Evolutionary conservation across 352 stramenopile species (phyloP).

Genomic region (Globisporangium barbulae): DNA sequence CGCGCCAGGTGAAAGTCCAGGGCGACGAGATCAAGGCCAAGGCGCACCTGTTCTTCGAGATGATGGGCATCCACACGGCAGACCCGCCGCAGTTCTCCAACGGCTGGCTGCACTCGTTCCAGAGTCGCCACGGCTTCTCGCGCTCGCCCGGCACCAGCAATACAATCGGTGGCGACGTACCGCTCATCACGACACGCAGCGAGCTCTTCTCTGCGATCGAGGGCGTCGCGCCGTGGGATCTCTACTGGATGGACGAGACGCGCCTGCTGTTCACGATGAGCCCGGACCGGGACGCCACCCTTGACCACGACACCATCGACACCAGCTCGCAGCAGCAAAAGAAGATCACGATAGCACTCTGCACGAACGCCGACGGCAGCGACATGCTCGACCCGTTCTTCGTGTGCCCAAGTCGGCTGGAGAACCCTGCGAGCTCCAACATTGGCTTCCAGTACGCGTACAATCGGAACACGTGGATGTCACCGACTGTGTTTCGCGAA

Average conservation of each 20-base stretch:
- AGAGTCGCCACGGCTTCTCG: slow-evolving; percentile 69
- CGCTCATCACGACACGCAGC: slow-evolving; percentile 41
- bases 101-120: slow-evolving; percentile 84
- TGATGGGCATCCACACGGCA: slow-evolving; percentile 43
- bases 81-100: slow-evolving; percentile 81
- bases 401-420: slow-evolving; percentile 38
- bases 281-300: slow-evolving; percentile 26
- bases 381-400: slow-evolving; percentile 73
- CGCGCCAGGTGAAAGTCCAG: slow-evolving; percentile 48
- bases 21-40: slow-evolving; percentile 78
- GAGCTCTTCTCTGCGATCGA: slow-evolving; percentile 46
- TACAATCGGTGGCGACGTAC: slow-evolving; percentile 22
- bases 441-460: slow-evolving; percentile 55
- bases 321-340: slow-evolving; percentile 3
- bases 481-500: slow-evolving; percentile 70
- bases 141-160: slow-evolving; percentile 21
- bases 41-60: slow-evolving; percentile 60
- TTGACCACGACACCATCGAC: neutral
- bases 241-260: slow-evolving; percentile 80
- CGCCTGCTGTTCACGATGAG: slow-evolving; percentile 45
- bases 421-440: slow-evolving; percentile 7
- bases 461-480: slow-evolving; percentile 71
- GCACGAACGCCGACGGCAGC: slow-evolving; percentile 62
- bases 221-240: slow-evolving; percentile 45
- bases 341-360: slow-evolving; percentile 47